Evolutionary conservation across 2,329 filamentous ascomycete species (phyloP).

Genomic region (Ascochyta clinopodiicola): DNA sequence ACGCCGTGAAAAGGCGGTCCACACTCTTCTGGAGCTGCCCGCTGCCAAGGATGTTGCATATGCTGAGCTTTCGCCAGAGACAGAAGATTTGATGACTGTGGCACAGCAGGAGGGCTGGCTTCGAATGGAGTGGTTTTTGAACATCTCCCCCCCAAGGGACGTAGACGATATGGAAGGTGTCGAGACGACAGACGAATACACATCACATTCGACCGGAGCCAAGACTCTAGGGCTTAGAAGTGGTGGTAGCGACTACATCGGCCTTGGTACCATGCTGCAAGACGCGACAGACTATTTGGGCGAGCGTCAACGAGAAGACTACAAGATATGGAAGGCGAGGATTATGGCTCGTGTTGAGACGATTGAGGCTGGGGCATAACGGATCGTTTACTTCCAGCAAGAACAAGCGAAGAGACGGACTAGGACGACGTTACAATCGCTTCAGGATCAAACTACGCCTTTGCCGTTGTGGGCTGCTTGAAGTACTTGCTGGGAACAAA

Average conservation of each 20-base stretch:
- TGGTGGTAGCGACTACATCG: conserved; percentile 55
- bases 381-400: not conserved
- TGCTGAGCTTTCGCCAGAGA: conserved; percentile 50
- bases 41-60: conserved; percentile 57
- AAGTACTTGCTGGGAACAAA: conserved; percentile 83
- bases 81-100: conserved; percentile 41
- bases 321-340: conserved; percentile 67
- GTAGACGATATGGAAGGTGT: conserved; percentile 38
- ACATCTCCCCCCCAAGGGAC: conserved; percentile 50
- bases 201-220: conserved; percentile 36
- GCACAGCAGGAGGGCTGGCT: conserved; percentile 52
- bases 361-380: conserved; percentile 46
- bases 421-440: not conserved
- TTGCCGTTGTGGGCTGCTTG: conserved; percentile 39
- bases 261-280: conserved; percentile 73
- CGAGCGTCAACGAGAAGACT: conserved; percentile 67
- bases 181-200: conserved; percentile 28
- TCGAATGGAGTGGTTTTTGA: conserved; percentile 64
- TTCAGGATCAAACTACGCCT: conserved; percentile 27
- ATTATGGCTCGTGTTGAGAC: conserved; percentile 64
- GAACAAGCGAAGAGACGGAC: not conserved
- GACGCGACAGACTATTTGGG: conserved; percentile 75
- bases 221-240: conserved; percentile 50
- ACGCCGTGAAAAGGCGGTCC: conserved; percentile 55
- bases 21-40: conserved; percentile 56